A percentile compares a stretch with the other conserved stretches of the same genome.
phyloP scores from a whole-genome alignment of 2,329 filamentous ascomycete species.

The Paecilomyces niveus region DNA sequence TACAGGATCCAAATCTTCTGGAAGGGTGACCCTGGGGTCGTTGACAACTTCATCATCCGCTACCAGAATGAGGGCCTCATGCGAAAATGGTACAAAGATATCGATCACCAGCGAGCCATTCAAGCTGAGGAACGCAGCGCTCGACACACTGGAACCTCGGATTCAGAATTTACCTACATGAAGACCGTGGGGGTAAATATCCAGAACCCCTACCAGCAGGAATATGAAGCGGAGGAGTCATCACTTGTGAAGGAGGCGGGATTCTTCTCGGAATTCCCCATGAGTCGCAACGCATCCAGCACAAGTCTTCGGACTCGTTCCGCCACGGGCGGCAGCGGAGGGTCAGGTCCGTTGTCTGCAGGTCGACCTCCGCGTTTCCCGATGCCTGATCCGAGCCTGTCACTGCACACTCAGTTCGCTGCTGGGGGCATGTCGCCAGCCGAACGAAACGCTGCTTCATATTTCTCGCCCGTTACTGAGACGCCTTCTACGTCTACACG shows the following conservation, averaged over 20 bases:
- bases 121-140: slow-evolving; percentile 48
- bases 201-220: slow-evolving; percentile 73
- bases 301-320: slow-evolving; percentile 70
- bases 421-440: slow-evolving; percentile 51
- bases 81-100: slow-evolving; percentile 80
- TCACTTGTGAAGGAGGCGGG: slow-evolving; percentile 28
- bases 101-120: slow-evolving; percentile 64
- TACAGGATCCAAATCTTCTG: slow-evolving; percentile 98
- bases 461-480: slow-evolving; percentile 83
- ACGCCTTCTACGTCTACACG: slow-evolving; percentile 46
- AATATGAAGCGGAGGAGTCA: slow-evolving; percentile 49
- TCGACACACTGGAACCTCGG: slow-evolving; percentile 48
- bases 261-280: slow-evolving; percentile 43
- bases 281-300: slow-evolving; percentile 64
- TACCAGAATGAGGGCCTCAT: slow-evolving; percentile 87
- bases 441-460: slow-evolving; percentile 65
- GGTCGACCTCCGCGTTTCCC: slow-evolving; percentile 66
- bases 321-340: slow-evolving; percentile 55
- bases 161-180: slow-evolving; percentile 76
- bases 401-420: slow-evolving; percentile 58
- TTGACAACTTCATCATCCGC: slow-evolving; percentile 93
- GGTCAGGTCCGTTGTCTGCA: slow-evolving; percentile 27
- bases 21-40: slow-evolving; percentile 92
- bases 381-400: slow-evolving; percentile 56
- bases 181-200: slow-evolving; percentile 55